Evolutionary conservation across 495 filamentous ascomycete species (phyloP), one percentile per base, ranked within the genome.

Genomic region (Paragyromitra xinjiangensis): DNA sequence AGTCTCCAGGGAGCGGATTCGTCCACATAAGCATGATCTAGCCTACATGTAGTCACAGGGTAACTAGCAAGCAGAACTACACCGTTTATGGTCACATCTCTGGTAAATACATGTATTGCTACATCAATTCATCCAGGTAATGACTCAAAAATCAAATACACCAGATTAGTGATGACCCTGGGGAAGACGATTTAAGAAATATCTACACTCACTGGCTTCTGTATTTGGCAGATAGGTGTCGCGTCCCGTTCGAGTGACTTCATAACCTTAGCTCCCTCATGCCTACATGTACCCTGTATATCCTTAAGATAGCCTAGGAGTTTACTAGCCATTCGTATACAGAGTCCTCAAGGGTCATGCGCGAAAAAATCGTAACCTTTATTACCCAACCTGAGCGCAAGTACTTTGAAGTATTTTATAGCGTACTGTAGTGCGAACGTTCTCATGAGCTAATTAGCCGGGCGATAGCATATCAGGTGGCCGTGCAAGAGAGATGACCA

Each of bases 191-290:
- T 3, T 56, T 26, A 11, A 24, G 8, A 11, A 11, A 26, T 26
- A 16, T n/a, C 58, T 61, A 61, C 26, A 39, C 56, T 24, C 68
- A 37, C 37, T 70, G 40, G 14, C 5, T 69, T 22, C 39, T 19
- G 48, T 51, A 4, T 19, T 19, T 9, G 12, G 9, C 2, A 4
- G 29, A 3, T 34, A 3, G 29, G 29, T 34, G 53, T 3, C 29
- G 53, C 9, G 6, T 24, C 22, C 19, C 22, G 29, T 56, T 56
- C 19, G 53, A 26, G 22, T 1, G 24, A 26, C 6, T 56, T 9
- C 22, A 26, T 26, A 26, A 29, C 22, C 8, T 26, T 9, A 26
- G 22, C 53, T 29, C 53, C 22, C 24, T 56, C 24, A 29, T 12
- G 8, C 11, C 5, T 24, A 56, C n/a, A n/a, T n/a, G n/a, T n/a